phyloP scores from a whole-genome alignment of 2,329 filamentous ascomycete species.

The Aureobasidium lini region DNA sequence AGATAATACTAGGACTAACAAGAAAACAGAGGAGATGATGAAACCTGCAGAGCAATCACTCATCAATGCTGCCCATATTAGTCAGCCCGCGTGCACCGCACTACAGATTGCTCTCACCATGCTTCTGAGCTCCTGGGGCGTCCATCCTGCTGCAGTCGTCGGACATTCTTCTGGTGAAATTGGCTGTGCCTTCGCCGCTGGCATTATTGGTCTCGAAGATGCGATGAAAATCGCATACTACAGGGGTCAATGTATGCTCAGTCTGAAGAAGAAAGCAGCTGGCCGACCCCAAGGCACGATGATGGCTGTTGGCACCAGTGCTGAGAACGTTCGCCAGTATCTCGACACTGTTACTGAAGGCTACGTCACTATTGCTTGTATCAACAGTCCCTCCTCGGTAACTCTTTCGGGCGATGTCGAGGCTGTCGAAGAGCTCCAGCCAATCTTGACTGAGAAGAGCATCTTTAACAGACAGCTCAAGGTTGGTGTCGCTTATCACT shows the following conservation, averaged over 20 bases:
- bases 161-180: conserved; percentile 30
- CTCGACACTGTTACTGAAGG: conserved; percentile 11
- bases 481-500: conserved; percentile 5
- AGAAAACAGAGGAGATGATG: not conserved
- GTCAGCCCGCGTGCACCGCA: conserved; percentile 47
- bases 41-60: not conserved
- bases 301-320: conserved; percentile 25
- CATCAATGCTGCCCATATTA: conserved; percentile 4
- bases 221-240: conserved; percentile 20
- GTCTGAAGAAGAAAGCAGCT: not conserved
- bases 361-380: conserved; percentile 19
- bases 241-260: conserved; percentile 17
- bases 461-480: conserved; percentile 8
- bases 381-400: conserved; percentile 36
- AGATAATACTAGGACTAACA: no score
- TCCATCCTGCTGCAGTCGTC: conserved; percentile 20
- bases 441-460: conserved; percentile 6
- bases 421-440: conserved; percentile 2
- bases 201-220: conserved; percentile 14
- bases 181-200: conserved; percentile 25
- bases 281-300: conserved; percentile 20
- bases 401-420: conserved; percentile 39
- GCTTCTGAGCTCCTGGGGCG: conserved; percentile 25
- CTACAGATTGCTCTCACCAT: conserved; percentile 45
- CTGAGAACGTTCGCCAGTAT: conserved; percentile 18